phyloP scores from a whole-genome alignment of 73 alveolate genomes.

The Paramecium biaurelia region DNA sequence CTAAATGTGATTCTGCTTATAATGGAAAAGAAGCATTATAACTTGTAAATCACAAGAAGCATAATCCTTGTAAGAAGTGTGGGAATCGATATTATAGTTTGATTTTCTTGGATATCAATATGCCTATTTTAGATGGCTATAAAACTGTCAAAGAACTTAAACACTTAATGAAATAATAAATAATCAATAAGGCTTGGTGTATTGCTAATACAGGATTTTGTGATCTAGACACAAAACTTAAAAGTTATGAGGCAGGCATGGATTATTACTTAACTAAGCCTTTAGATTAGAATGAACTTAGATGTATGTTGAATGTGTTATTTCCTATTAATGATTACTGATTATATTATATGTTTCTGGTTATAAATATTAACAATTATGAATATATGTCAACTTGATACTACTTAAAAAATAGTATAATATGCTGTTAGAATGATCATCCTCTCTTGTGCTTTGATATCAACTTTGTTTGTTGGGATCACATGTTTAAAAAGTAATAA shows the following conservation, averaged over 20 bases:
- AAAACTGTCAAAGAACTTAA: slow-evolving; percentile 32
- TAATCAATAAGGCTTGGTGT: background rate
- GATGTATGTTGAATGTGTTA: background rate
- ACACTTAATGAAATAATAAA: background rate
- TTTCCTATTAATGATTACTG: slow-evolving; percentile 6
- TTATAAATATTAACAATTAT: background rate
- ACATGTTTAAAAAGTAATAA: background rate
- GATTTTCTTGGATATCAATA: background rate
- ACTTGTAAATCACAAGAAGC: background rate
- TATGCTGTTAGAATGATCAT: background rate
- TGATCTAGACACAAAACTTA: slow-evolving; percentile 17
- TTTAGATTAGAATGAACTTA: background rate
- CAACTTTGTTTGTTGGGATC: background rate
- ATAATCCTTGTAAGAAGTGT: background rate
- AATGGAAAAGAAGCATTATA: slow-evolving; percentile 31
- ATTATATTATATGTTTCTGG: background rate
- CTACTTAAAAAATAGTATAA: background rate
- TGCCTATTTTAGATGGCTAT: slow-evolving; percentile 28
- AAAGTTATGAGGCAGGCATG: slow-evolving; percentile 16
- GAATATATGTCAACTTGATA: background rate
- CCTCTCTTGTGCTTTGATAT: background rate
- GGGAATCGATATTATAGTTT: background rate
- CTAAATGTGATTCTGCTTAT: background rate
- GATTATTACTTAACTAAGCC: slow-evolving; percentile 36
- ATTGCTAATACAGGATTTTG: slow-evolving; percentile 45